Conservation (phyloP, 768 basidiomycete genomes). For the Amylocystis lapponica region DNA sequence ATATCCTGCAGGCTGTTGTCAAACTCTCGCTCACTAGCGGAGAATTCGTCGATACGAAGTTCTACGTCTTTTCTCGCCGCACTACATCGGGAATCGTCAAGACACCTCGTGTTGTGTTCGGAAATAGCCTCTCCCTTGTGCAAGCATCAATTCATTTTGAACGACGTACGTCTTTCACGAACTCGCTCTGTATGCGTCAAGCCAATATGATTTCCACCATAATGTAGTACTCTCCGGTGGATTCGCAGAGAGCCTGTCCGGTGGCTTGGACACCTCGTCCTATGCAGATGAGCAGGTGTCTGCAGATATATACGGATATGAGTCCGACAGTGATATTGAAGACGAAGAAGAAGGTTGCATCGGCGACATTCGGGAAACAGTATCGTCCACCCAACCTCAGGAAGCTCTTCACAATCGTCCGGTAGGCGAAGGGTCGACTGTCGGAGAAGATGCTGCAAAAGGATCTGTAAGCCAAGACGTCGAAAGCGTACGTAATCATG, state of each 20-base stretch:
- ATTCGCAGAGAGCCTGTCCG: conserved; percentile 9
- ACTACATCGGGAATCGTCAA: conserved; percentile 4
- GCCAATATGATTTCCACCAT: too few relatives aligned
- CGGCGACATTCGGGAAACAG: too few relatives aligned
- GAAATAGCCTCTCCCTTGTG: conserved; percentile 21
- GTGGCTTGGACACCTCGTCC: too few relatives aligned
- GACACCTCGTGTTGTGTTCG: conserved; percentile 19
- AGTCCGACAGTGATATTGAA: conserved; percentile 31
- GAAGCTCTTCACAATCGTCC: too few relatives aligned
- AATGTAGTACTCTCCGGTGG: conserved; percentile 8
- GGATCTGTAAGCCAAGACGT: too few relatives aligned
- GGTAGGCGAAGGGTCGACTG: too few relatives aligned
- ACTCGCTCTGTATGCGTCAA: too few relatives aligned
- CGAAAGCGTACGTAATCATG: too few relatives aligned
- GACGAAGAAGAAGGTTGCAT: conserved; percentile 12
- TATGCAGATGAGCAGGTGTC: too few relatives aligned
- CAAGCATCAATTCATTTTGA: conserved; percentile 24
- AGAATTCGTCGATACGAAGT: conserved; percentile 24
- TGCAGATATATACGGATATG: conserved; percentile 25
- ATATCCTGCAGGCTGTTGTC: background rate
- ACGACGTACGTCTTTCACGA: conserved; percentile 23
- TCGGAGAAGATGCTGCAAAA: too few relatives aligned
- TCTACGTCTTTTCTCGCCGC: conserved; percentile 26
- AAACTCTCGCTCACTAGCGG: conserved; percentile 7
- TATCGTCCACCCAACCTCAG: too few relatives aligned